A percentile compares a stretch with the other conserved stretches of the same genome.
Evolutionary conservation across 208 protist genomes (phyloP).

Genomic region (Trypanosoma congolense): DNA sequence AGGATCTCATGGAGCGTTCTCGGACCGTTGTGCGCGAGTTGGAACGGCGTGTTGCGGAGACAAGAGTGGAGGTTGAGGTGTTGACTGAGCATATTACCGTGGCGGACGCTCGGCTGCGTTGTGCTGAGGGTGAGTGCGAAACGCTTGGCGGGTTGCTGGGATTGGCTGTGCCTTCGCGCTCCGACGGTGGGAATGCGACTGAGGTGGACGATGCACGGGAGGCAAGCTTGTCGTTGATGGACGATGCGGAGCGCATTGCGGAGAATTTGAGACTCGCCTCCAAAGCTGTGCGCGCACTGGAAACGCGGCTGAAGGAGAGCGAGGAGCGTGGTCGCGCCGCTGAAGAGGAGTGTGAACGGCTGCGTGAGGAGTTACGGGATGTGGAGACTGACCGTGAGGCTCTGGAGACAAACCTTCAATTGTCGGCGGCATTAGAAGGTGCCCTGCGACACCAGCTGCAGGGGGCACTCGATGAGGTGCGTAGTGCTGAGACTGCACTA

Average conservation of each 20-base stretch:
- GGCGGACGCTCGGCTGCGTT: conserved; percentile 1
- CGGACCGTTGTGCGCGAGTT: background rate
- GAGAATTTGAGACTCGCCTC: background rate
- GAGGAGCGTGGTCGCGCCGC: background rate
- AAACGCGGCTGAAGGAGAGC: background rate
- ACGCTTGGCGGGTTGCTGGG: conserved; percentile 4
- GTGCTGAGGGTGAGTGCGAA: conserved; percentile 6
- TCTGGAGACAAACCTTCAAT: background rate
- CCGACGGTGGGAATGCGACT: too few species aligned
- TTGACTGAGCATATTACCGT: conserved; percentile 6
- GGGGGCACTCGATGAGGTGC: background rate
- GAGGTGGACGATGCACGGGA: too few species aligned
- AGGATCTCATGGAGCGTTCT: background rate
- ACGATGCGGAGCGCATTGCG: background rate
- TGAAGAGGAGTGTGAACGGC: background rate
- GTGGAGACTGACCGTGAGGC: background rate
- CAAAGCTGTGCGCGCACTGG: background rate
- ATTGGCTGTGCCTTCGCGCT: too few species aligned
- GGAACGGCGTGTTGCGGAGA: conserved; percentile 9
- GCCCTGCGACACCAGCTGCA: background rate
- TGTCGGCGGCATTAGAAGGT: background rate
- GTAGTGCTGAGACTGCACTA: background rate
- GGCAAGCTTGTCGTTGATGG: background rate
- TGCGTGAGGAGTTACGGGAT: background rate
- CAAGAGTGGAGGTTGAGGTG: conserved; percentile 5